These are phyloP conservation scores for Lycium barbarum DNA, from an alignment of 257 asterid species.

Conservation along the genomic window DNA sequence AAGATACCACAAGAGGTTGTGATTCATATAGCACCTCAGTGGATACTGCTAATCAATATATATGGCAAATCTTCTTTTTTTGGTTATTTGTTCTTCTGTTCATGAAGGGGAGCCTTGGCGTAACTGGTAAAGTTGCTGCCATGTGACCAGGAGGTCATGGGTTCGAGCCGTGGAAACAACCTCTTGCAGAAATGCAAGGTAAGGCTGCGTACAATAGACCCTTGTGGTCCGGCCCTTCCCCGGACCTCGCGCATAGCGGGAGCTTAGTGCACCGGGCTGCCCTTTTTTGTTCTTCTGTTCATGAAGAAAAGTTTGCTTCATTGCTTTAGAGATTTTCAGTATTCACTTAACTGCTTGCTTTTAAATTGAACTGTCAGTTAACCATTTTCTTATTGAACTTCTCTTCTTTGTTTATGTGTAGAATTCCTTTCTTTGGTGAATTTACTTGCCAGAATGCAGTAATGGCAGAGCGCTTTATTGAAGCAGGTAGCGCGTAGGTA, in stretches of 20 bases:
- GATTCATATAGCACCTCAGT: neutral
- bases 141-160: no score
- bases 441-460: slow-evolving; percentile 92
- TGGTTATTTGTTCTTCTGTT: neutral
- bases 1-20: neutral
- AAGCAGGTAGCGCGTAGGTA: slow-evolving; percentile 99
- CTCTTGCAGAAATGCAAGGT: no score
- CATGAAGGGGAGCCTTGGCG: no score
- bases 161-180: no score
- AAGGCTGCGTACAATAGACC: no score
- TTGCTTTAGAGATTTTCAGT: neutral
- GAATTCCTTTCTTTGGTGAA: slow-evolving; percentile 92
- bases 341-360: neutral
- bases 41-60: neutral
- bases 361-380: neutral
- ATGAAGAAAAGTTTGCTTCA: neutral
- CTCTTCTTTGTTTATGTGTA: slow-evolving; percentile 42
- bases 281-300: no score
- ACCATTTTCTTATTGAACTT: slow-evolving; percentile 23
- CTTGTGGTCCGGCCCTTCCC: no score
- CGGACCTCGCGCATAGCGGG: no score
- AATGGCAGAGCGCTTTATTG: slow-evolving; percentile 97
- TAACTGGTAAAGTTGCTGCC: no score
- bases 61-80: no score
- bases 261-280: no score